Base-by-base conservation (phyloP, 345 rosid species). In the Psidium guajava region DNA sequence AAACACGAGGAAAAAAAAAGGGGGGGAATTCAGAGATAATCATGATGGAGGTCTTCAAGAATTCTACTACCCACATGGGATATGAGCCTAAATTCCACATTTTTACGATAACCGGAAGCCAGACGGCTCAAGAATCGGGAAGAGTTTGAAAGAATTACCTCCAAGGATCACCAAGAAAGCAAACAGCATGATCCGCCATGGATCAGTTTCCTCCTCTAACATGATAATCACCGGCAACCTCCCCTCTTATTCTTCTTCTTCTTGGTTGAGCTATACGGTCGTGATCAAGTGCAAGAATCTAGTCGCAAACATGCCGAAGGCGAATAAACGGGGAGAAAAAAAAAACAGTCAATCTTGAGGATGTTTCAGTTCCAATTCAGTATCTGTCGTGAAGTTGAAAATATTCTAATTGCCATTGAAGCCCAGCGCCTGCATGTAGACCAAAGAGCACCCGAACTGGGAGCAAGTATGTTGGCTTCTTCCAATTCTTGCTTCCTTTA, bases 131-230 rank as follows among this genome's bases (percentile, higher is more conserved):
- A 81, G n/a, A 51, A 27, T 18, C 59, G 5, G 40, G 22, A 20
- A 53, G 56, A 27, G 44, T 2, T 8, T 16, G 57, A 28, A 82
- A 52, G 44, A 21, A 82, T 75, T 86, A 86, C 87, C 87, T 82
- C 77, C 59, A 7, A 86, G 84, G 22, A 86, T 36, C 56, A 82
- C 58, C 54, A 82, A 10, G 82, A 86, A 86, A 27, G 69, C 57
- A 2, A 36, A 1, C 36, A 82, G 84, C 59, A 86, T 53, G 69
- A 53, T 32, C 54, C 55, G 36, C 87, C 87, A 61, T 22, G 64
- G 77, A 82, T 69, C 81, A 69, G 84, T 32, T 86, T 86, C 87
- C 25, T 86, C 87, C 69, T 86, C 87, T 82, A 84, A 86, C 87
- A 86, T 85, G 80, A 82, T 82, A 82, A 24, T 32, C 21, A 28